A percentile compares a stretch with the other conserved stretches of the same genome.
Conservation (phyloP, 2,329 filamentous ascomycete genomes). For the Periconia sp. region DNA sequence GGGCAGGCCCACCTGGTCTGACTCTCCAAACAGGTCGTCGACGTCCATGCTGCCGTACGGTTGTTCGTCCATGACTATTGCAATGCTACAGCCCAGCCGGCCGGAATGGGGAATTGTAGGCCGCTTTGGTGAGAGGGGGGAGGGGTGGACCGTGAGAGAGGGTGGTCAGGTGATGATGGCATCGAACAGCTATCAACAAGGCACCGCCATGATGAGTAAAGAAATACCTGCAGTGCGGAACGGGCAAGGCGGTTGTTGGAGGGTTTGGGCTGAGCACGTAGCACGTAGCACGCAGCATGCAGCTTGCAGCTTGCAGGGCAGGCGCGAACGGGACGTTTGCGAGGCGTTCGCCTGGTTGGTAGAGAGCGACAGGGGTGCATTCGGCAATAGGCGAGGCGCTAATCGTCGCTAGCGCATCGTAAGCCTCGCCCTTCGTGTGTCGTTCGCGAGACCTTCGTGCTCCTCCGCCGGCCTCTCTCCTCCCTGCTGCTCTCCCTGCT, state of each 20-base stretch:
- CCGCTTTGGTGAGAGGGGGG: neutral
- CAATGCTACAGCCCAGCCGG: constrained; percentile 25
- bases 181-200: neutral
- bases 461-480: no score
- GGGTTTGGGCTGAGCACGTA: no score
- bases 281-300: no score
- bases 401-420: constrained; percentile 11
- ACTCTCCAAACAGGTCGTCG: constrained; percentile 57
- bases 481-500: neutral
- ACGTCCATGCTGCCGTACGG: constrained; percentile 56
- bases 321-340: constrained; percentile 12
- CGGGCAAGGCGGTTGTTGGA: no score
- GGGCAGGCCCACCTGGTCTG: constrained; percentile 64
- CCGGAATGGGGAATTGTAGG: neutral
- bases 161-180: neutral
- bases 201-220: neutral
- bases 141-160: neutral
- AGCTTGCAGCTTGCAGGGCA: constrained; percentile 6
- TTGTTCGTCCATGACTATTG: constrained; percentile 61
- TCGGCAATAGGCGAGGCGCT: constrained; percentile 20
- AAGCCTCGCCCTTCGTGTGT: constrained; percentile 12
- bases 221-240: no score
- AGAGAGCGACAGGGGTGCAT: constrained; percentile 18
- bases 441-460: constrained; percentile 28
- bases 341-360: constrained; percentile 20